Evolutionary conservation across 2,329 filamentous ascomycete species (phyloP), one percentile per base, ranked within the genome.

Genomic region (Curvularia hawaiiensis): DNA sequence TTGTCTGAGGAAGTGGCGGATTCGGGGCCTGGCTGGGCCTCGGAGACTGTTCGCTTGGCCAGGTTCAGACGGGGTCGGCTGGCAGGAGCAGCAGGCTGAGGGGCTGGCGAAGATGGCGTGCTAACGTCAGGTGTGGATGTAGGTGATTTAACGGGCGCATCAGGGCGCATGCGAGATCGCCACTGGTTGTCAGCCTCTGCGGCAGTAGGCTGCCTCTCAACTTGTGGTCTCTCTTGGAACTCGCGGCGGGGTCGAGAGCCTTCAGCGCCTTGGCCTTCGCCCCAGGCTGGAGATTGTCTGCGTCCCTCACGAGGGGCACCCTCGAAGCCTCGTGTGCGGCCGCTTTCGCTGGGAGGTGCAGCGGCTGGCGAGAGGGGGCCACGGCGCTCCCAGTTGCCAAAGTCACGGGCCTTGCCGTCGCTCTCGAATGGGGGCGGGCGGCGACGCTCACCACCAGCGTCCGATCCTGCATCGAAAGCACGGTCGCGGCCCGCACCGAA

Each of bases 171-270:
- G 78, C 85, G 90, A 65, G 85, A 83, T 69, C 95, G 90, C 95
- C 95, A 99, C 79, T 96, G 88, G 79, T 88, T 96, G 75, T 98
- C 95, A 72, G 91, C 86, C 59, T 99, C 95, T 49, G 95, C 90
- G 40, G 95, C 95, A 55, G 91, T 98, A 22, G 90, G 90, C 50
- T 84, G 83, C 67, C 91, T 86, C 74, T 91, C 89, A 16, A 81
- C 76, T 54, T 79, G 78, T 12, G 88, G 85, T 60, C 88, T 86
- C 51, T 66, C 67, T 60, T 85, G 83, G 74, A 90, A 91, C 70
- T 90, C 87, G 71, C 90, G 86, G 71, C 90, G 86, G 40, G 92
- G 91, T 60, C 91, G 86, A 24, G 91, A 92, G 30, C 90, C 90
- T 61, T 92, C 90, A 72, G 90, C 87, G 38, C 86, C 87, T 59